Conservation (phyloP, 2,329 filamentous ascomycete species). For the Aspergillus calidoustus region DNA sequence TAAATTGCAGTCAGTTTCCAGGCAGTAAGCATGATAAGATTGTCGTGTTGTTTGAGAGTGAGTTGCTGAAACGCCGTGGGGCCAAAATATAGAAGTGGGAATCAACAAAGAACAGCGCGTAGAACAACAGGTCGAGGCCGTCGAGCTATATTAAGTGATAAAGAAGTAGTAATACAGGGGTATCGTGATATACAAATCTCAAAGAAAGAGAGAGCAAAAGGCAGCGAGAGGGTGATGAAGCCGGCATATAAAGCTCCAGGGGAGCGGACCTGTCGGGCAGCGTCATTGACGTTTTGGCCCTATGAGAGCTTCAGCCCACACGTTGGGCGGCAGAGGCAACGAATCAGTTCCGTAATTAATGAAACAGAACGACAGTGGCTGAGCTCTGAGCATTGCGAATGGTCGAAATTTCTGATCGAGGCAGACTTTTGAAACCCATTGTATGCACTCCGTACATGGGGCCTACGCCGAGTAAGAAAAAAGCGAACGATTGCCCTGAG, state of each 20-base stretch:
- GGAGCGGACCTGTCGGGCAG: slow-evolving; percentile 29
- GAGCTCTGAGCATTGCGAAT: slow-evolving; percentile 21
- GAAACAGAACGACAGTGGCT: slow-evolving; percentile 23
- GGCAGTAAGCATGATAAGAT: slow-evolving; percentile 30
- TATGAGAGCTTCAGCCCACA: slow-evolving; percentile 26
- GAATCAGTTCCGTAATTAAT: slow-evolving; percentile 25
- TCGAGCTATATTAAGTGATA: slow-evolving; percentile 21
- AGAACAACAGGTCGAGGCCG: slow-evolving; percentile 6
- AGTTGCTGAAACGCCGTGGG: slow-evolving; percentile 15
- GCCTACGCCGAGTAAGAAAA: neutral
- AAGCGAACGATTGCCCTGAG: slow-evolving; percentile 10
- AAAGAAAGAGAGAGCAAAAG: slow-evolving; percentile 2
- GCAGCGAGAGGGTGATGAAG: slow-evolving; percentile 9
- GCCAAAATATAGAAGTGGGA: slow-evolving; percentile 14
- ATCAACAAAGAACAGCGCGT: slow-evolving; percentile 16
- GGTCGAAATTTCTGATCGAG: slow-evolving; percentile 21
- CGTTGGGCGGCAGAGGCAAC: slow-evolving; percentile 31
- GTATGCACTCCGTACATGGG: slow-evolving; percentile 9
- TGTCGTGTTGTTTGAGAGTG: slow-evolving; percentile 18
- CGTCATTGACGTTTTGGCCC: slow-evolving; percentile 24
- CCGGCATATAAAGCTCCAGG: slow-evolving; percentile 23
- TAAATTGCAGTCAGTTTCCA: slow-evolving; percentile 25
- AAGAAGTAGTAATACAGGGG: slow-evolving; percentile 20
- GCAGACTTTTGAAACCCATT: slow-evolving; percentile 18
- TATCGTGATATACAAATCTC: slow-evolving; percentile 21